phyloP scores from a whole-genome alignment of 2,329 filamentous ascomycete species.

The Nigrograna mackinnonii region DNA sequence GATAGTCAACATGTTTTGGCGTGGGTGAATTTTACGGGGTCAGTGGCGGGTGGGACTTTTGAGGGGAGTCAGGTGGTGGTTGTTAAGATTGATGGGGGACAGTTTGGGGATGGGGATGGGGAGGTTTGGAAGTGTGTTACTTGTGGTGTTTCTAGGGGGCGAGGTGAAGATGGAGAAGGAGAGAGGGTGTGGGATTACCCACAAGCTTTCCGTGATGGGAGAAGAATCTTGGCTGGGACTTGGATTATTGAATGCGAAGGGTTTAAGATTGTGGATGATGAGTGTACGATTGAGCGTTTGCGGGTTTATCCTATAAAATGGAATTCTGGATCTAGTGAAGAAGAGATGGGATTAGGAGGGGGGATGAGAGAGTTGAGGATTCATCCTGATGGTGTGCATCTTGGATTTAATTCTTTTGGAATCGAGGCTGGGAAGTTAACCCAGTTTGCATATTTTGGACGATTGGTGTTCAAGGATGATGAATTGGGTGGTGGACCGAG shows the following conservation, averaged over 20 bases:
- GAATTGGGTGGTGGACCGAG: background rate
- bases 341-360: background rate
- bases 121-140: conserved; percentile 54
- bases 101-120: conserved; percentile 51
- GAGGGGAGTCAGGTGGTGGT: conserved; percentile 45
- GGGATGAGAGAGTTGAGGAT: background rate
- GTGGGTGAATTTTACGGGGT: conserved; percentile 46
- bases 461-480: background rate
- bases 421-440: background rate
- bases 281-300: background rate
- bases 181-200: no score
- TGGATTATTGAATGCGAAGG: background rate
- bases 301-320: background rate
- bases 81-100: conserved; percentile 47
- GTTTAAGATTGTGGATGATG: background rate
- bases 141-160: conserved; percentile 44
- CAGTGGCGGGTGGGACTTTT: conserved; percentile 48
- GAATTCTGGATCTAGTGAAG: background rate
- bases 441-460: background rate
- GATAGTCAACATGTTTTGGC: conserved; percentile 50
- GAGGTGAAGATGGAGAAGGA: conserved; percentile 22
- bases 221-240: background rate
- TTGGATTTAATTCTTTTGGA: background rate
- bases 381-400: background rate
- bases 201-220: background rate